phyloP scores from a whole-genome alignment of 1,284 basidiomycete species.

The Heliocybe sulcata region DNA sequence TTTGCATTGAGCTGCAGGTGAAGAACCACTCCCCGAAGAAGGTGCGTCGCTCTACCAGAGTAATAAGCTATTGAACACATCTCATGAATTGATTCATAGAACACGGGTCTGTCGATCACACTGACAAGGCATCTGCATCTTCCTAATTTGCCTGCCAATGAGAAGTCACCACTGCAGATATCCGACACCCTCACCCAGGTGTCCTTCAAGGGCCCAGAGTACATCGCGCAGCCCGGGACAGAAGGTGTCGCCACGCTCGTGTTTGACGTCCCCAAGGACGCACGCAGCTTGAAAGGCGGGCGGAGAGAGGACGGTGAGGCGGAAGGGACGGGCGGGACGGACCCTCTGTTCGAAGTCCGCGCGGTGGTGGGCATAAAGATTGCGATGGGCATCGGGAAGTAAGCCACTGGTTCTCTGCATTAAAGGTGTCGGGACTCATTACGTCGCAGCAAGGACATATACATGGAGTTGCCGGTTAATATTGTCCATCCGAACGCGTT shows the following conservation, averaged over 20 bases:
- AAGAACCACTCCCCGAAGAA: conserved; percentile 74
- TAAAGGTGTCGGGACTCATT: conserved; percentile 1
- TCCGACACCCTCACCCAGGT: conserved; percentile 63
- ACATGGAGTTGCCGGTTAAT: conserved; percentile 54
- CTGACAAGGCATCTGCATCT: conserved; percentile 54
- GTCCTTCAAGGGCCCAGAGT: conserved; percentile 64
- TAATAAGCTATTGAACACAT: conserved; percentile 4
- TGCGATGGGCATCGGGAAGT: conserved; percentile 59
- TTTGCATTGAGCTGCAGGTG: conserved; percentile 65
- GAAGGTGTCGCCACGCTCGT: conserved; percentile 73
- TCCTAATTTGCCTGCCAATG: conserved; percentile 30
- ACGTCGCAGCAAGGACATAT: conserved; percentile 54
- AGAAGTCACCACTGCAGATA: conserved; percentile 44
- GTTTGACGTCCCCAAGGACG: conserved; percentile 59
- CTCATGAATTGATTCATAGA: conserved; percentile 32
- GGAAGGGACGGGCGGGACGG: conserved; percentile 24
- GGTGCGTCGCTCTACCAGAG: conserved; percentile 32
- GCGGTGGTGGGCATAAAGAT: conserved; percentile 49
- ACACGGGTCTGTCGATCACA: conserved; percentile 51
- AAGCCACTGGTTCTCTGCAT: conserved; percentile 12
- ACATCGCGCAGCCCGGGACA: conserved; percentile 58
- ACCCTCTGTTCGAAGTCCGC: conserved; percentile 59
- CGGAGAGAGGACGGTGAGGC: conserved; percentile 25
- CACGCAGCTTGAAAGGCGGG: conserved; percentile 56
- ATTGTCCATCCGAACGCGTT: conserved; percentile 54